Base-by-base conservation (phyloP, 1,284 basidiomycete genomes). In the Irpex lacteus region DNA sequence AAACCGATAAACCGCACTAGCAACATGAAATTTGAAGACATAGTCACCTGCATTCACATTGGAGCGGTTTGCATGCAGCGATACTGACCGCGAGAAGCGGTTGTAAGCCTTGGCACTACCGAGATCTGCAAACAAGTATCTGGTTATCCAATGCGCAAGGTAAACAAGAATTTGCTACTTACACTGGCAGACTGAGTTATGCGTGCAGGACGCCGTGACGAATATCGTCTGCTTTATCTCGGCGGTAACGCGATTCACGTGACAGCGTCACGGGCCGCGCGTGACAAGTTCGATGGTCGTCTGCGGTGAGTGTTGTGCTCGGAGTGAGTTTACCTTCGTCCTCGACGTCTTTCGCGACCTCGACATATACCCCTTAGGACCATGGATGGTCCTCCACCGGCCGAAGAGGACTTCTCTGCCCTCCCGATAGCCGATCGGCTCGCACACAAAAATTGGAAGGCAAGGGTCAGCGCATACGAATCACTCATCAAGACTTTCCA, bases 371-470 rank as follows among this genome's bases (percentile, higher is more conserved):
- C 57, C 40, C 47, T n/a, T 4, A 61, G 70, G 75, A 74, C 68
- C 70, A 96, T 96, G 95, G 94, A 96, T 78, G 95, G 92, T 67
- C 89, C 90, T 70, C 91, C 92, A 69, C 93, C 94, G 61, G 89
- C 85, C 74, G 96, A 98, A 81, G 96, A 98, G 80, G 96, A 99
- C 80, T 98, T 97, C 76, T 90, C 90, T 63, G 77, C 84, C 60
- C 86, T 98, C 65, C 81, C 95, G 32, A 84, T 98, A 62, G 80
- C 87, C 47, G 95, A 98, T 68, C 81, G 97, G 57, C 88, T 98
- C 66, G 80, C 85, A 9, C 94, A 97, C 83, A 98, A 98, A 85
- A 96, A 97, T 74, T 99, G 97, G 97, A 99, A 99, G 79, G 97
- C 98, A 59, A 89, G 97, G 69, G 87, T 98, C 70, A 95, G 89